Conservation (phyloP, 768 basidiomycete species). For the Boletus sp. region DNA sequence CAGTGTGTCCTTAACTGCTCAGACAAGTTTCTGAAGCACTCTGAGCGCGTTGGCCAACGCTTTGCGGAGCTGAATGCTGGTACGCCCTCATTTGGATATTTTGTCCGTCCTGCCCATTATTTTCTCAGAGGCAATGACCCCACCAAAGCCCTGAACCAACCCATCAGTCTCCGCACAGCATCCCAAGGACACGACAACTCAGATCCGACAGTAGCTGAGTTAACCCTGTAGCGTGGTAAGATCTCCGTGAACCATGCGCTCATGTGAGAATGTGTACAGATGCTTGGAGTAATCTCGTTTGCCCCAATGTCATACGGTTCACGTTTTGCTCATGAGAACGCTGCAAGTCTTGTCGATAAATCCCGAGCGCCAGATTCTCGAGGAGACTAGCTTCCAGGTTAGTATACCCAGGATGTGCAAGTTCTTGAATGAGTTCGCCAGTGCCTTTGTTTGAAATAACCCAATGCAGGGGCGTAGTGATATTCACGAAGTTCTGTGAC, state of each 20-base stretch:
- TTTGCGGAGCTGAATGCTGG: slow-evolving; percentile 93
- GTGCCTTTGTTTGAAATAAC: not conserved
- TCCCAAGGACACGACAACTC: not conserved
- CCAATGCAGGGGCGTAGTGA: not conserved
- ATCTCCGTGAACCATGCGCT: slow-evolving; percentile 5
- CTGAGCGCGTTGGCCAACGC: slow-evolving; percentile 86
- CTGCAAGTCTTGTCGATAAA: not conserved
- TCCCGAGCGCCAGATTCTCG: not conserved
- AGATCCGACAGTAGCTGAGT: slow-evolving; percentile 3
- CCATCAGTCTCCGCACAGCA: not conserved
- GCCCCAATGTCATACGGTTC: slow-evolving; percentile 14
- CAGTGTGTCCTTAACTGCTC: slow-evolving; percentile 90
- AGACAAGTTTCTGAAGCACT: slow-evolving; percentile 97
- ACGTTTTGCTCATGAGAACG: not conserved
- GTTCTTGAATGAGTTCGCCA: not conserved
- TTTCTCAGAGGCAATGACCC: slow-evolving; percentile 30
- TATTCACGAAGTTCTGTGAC: not conserved
- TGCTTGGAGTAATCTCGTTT: slow-evolving; percentile 17
- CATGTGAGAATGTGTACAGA: slow-evolving; percentile 13
- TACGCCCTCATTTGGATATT: slow-evolving; percentile 35
- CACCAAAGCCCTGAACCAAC: slow-evolving; percentile 28
- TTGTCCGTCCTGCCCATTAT: not conserved
- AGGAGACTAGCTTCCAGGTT: not conserved
- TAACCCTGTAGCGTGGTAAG: slow-evolving; percentile 13
- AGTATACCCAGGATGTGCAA: not conserved